Evolutionary conservation across 2,329 filamentous ascomycete species (phyloP), one percentile per base, ranked within the genome.

Genomic region (Ophiostoma ulmi): DNA sequence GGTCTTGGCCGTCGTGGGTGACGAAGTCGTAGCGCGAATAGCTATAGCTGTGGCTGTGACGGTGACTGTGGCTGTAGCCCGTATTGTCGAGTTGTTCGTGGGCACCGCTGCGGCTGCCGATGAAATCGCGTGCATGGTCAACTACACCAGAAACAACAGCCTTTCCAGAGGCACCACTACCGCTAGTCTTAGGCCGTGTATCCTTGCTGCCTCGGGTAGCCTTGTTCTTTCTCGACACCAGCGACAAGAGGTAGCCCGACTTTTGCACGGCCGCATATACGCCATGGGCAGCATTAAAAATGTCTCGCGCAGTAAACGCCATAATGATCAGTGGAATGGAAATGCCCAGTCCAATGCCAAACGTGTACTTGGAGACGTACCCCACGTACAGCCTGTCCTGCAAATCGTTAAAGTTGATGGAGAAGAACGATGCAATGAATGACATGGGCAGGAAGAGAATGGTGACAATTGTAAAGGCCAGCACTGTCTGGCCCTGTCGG

Each of bases 331-430:
- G 76, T 6, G 79, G 77, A 20, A 80, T 77, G 3, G 79, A 80
- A 64, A 81, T 79, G 58, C 76, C 80, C 5, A 81, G 75, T 3
- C 80, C 80, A n/a, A 81, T 79, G 17, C 80, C 79, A 67, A 81
- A 77, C 70, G 76, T 74, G 70, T 77, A 78, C 64, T 76, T 76
- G 8, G 72, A 73, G 3, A 77, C 76, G n/a, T 76, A 77, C 4
- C 70, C 70, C 5, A 78, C 67, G 1, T 74, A 75, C 44, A 78
- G 74, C 36, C 26, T 69, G 8, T 77, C 75, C 38, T 78, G 80
- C 83, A 78, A 89, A 82, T 80, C 79, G n/a, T 75, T 72, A 20
- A 82, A 77, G 69, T 81, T 81, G 74, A 83, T 82, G 4, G 81
- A 80, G 73, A 83, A 82, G 55, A 82, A 80, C 10, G 79, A 78